Evolutionary conservation across 768 basidiomycete genomes (phyloP), one percentile per base, ranked within the genome.

Genomic region (Pleurotus salmoneostramineus): DNA sequence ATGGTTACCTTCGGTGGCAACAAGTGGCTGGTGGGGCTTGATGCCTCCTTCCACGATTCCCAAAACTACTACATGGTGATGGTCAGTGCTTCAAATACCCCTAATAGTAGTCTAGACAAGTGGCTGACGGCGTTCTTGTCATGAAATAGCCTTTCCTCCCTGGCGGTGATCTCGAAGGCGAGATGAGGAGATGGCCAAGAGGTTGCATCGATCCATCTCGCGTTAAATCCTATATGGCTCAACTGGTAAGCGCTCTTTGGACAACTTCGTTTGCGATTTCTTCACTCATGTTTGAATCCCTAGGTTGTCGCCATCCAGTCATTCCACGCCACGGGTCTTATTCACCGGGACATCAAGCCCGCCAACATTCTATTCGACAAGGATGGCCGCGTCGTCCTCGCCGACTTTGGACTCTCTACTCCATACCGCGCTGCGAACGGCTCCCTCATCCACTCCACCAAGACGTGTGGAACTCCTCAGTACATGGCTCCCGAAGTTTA

Each of bases 401-500:
- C 44, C 51, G 58, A 60, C 31, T 60, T 60, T 31, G 58, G 58
- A 5, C 33, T 60, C 21, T 54, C 58, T 17, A 55, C 35, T 7
- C 52, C 37, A 6, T 55, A 33, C 52, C n/a, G 17, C 14, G 27
- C n/a, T 7, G 37, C 37, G 21, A 27, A n/a, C 5, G 40, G 12
- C 11, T 11, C 10, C 6, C 11, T 58, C 4, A 70, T 70, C 58
- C 69, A 70, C 3, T 58, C 65, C 0, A 62, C 61, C 57, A 63
- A 64, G 35, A 61, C 59, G 34, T 68, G 69, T 40, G 72, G 72
- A 7, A 70, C 71, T 0, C 63, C 67, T 32, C 54, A 70, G 27
- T 68, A 69, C 60, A 71, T 71, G 68, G 65, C 73, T 4, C 73
- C 73, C 1, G 73, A 74, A 58, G 61, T 70, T 4, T 61, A 67